These are phyloP conservation scores for Candida khao-thaluensis DNA, from an alignment of 805 yeast species.

Conservation along the genomic window DNA sequence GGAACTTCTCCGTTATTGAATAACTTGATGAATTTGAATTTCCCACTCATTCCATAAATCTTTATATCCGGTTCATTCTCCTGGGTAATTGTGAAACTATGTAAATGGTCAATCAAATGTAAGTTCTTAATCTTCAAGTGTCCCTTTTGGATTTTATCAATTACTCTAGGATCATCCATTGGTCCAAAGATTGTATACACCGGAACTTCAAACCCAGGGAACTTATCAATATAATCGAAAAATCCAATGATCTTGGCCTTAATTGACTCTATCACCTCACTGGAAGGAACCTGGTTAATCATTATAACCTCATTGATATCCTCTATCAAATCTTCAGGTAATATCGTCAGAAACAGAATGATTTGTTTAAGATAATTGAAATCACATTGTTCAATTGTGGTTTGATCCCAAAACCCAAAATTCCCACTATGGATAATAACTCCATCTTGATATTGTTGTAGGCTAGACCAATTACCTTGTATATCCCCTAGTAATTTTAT, in stretches of 20 bases:
- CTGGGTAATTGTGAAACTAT: conserved; percentile 37
- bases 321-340: conserved; percentile 48
- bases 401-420: conserved; percentile 70
- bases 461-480: conserved; percentile 26
- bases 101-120: conserved; percentile 58
- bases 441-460: conserved; percentile 15
- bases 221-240: conserved; percentile 15
- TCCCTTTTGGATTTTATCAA: conserved; percentile 60
- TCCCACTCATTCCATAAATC: conserved; percentile 72
- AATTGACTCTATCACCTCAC: conserved; percentile 12
- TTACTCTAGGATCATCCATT: conserved; percentile 68
- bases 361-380: conserved; percentile 58
- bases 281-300: conserved; percentile 17
- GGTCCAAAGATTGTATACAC: conserved; percentile 79
- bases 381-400: conserved; percentile 53
- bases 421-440: conserved; percentile 71
- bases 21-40: conserved; percentile 61
- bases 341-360: conserved; percentile 62
- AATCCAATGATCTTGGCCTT: conserved; percentile 9
- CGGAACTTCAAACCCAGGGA: conserved; percentile 49
- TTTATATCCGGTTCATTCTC: conserved; percentile 48
- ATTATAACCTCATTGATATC: conserved; percentile 52
- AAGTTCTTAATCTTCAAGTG: conserved; percentile 55
- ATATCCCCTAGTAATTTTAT: conserved; percentile 24
- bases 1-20: conserved; percentile 31